Percentiles rank a stretch among this genome's conserved stretches.
Conservation (phyloP, 306 rosid species). For the Parietaria judaica region DNA sequence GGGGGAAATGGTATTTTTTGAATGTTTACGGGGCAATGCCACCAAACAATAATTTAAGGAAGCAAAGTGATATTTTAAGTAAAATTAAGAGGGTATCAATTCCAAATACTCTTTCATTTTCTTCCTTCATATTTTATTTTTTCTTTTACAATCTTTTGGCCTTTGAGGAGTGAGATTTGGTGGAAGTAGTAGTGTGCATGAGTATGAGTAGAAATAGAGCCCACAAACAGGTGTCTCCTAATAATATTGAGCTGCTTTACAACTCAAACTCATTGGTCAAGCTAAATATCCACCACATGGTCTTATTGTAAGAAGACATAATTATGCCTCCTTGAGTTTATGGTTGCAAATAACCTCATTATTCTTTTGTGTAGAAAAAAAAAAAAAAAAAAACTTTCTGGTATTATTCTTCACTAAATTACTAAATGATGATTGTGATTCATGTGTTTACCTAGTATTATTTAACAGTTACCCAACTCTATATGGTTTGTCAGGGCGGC, state of each 20-base stretch:
- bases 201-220: not conserved
- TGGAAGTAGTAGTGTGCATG: not conserved
- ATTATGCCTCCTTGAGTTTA: slow-evolving; percentile 10
- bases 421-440: no score
- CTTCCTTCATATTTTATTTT: not conserved
- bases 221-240: slow-evolving; percentile 9
- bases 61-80: no score
- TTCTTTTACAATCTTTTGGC: not conserved
- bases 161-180: not conserved
- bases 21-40: no score
- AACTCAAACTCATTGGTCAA: slow-evolving; percentile 4
- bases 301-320: slow-evolving; percentile 11
- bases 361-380: not conserved
- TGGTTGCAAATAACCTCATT: not conserved
- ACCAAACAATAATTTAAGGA: no score
- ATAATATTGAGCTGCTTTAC: slow-evolving; percentile 12
- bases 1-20: no score
- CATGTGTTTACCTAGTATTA: no score
- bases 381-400: no score
- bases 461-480: no score
- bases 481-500: no score
- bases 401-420: no score
- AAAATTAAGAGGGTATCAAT: no score
- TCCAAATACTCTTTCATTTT: not conserved
- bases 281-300: slow-evolving; percentile 10